Conservation (phyloP, 306 rosid genomes). For the Trifolium subterraneum region DNA sequence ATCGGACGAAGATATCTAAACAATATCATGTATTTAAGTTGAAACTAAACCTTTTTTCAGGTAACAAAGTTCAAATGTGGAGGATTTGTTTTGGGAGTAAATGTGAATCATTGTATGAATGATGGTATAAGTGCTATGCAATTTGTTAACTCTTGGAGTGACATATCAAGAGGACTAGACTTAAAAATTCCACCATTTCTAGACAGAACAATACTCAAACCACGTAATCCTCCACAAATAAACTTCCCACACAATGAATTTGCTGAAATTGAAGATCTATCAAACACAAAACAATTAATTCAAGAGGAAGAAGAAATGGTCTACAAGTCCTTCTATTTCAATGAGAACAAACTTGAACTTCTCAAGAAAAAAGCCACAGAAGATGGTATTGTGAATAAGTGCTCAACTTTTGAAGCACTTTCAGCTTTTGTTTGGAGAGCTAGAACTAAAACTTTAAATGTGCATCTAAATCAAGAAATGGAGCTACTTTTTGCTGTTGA, state of each 20-base stretch:
- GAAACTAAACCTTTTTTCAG: conserved; percentile 31
- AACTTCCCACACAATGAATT: conserved; percentile 70
- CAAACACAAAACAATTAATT: conserved; percentile 49
- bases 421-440: conserved; percentile 86
- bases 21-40: not conserved
- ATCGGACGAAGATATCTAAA: no score
- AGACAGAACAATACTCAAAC: conserved; percentile 68
- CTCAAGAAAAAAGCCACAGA: conserved; percentile 66
- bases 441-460: conserved; percentile 62
- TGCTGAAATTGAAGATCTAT: conserved; percentile 67
- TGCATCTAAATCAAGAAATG: conserved; percentile 67
- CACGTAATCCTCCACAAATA: conserved; percentile 63
- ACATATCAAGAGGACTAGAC: conserved; percentile 67
- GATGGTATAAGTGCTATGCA: conserved; percentile 81
- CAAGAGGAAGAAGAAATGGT: conserved; percentile 58
- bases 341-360: conserved; percentile 53
- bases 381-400: conserved; percentile 61
- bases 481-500: conserved; percentile 90
- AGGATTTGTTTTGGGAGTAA: conserved; percentile 69
- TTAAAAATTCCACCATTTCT: conserved; percentile 59
- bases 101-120: conserved; percentile 66
- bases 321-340: conserved; percentile 62
- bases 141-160: conserved; percentile 76
- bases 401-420: conserved; percentile 71
- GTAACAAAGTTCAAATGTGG: conserved; percentile 86